These are phyloP conservation scores for Anacardium occidentale DNA, from an alignment of 345 rosid species.

Conservation along the genomic window DNA sequence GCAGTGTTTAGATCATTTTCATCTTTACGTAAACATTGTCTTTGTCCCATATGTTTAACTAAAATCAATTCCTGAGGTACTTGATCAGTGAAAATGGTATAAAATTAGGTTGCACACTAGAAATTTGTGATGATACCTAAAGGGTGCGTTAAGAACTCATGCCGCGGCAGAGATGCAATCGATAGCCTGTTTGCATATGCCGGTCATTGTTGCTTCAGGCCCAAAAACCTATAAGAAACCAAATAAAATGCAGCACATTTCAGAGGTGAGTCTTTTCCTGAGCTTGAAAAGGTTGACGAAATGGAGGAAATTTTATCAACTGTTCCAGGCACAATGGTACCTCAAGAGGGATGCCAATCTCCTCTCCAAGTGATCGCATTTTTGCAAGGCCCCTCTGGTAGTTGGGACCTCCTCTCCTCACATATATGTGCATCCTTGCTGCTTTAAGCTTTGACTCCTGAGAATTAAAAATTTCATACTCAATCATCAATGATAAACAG, in stretches of 20 bases:
- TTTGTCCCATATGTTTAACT: constrained; percentile 6
- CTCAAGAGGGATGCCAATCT: constrained; percentile 89
- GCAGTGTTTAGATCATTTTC: constrained; percentile 5
- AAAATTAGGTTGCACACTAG: not conserved
- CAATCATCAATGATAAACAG: not conserved
- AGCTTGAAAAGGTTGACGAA: not conserved
- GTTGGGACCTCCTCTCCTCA: constrained; percentile 81
- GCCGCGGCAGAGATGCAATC: constrained; percentile 72
- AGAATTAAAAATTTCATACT: not conserved
- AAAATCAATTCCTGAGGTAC: constrained; percentile 19
- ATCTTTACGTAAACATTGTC: constrained; percentile 5
- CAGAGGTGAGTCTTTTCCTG: not conserved
- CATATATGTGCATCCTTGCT: constrained; percentile 57
- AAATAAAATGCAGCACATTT: not conserved
- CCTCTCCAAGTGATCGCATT: constrained; percentile 67
- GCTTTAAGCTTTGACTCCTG: constrained; percentile 81
- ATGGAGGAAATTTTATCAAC: not conserved
- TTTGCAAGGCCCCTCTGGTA: constrained; percentile 89
- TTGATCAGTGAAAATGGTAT: constrained; percentile 7
- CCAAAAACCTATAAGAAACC: constrained; percentile 63
- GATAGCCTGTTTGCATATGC: constrained; percentile 92
- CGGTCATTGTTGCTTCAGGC: constrained; percentile 96
- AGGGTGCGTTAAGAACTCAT: constrained; percentile 28
- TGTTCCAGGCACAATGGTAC: constrained; percentile 28
- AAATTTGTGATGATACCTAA: constrained; percentile 10